These are phyloP conservation scores for Pseudoscleropodium purum DNA, from an alignment of 225 moss, liverwort and hornwort species.

Conservation along the genomic window DNA sequence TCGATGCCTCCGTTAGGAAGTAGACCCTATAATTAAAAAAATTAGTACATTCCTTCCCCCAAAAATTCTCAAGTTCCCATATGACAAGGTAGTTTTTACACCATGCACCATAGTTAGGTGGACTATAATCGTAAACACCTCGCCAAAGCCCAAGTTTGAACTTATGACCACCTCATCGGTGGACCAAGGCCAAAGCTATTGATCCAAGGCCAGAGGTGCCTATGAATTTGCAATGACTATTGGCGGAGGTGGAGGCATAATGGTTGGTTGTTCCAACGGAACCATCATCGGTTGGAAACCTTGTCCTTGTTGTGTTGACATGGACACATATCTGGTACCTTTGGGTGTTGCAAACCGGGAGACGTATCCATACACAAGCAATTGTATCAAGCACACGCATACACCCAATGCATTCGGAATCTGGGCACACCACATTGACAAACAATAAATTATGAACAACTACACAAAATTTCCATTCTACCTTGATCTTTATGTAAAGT, in stretches of 20 bases:
- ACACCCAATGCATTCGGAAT: conserved; percentile 37
- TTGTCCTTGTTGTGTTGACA: neutral
- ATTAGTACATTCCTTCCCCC: accelerated
- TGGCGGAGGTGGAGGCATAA: neutral
- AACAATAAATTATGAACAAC: too few species aligned
- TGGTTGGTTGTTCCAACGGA: neutral
- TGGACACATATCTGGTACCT: neutral
- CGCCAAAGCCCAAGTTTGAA: accelerated
- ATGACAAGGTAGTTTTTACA: neutral
- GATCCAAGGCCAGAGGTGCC: accelerated
- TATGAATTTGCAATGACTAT: neutral
- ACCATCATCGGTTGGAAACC: neutral
- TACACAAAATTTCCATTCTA: neutral
- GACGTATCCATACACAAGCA: conserved; percentile 19
- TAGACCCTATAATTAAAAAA: too few species aligned
- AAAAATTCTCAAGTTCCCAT: accelerated
- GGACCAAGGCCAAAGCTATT: too few species aligned
- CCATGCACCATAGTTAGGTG: neutral
- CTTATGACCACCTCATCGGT: accelerated
- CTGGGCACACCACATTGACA: neutral
- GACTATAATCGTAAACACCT: neutral
- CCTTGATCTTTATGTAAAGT: accelerated
- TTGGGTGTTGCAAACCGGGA: neutral
- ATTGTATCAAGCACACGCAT: conserved; percentile 21
- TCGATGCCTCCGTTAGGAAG: neutral